Evolutionary conservation across 2,329 filamentous ascomycete genomes (phyloP), one percentile per base, ranked within the genome.

Genomic region (Thelonectria blattea): DNA sequence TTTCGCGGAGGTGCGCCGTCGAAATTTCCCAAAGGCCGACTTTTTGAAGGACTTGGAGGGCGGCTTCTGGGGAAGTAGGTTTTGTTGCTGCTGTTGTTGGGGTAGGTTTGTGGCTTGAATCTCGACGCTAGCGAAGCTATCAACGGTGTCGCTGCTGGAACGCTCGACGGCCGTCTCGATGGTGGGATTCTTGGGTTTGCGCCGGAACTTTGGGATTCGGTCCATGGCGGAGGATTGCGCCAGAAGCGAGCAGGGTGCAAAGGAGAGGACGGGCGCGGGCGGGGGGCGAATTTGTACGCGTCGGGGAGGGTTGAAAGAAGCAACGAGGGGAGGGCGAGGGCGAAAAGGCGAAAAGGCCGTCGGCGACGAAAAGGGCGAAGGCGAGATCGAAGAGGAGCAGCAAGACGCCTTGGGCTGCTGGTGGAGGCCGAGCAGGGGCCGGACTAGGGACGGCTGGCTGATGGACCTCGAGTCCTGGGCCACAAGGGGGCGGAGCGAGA

Each of bases 1-100:
- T 73, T 84, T 84, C 55, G 78, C 74, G 22, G 79, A 76, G 55
- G 76, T 73, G 55, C 79, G 77, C 53, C 83, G 74, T 52, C 80
- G 77, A 58, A 83, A 74, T 62, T 74, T 76, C 42, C 79, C 78
- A 52, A 84, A 81, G 42, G 81, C 72, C 17, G 77, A 74, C 43
- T 74, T 75, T 57, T 75, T 75, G 24, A 70, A 63, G 24, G 68
- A 58, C 57, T 70, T 74, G 8, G 58, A 56, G 18, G 56, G 20
- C 10, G 51, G 48, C 24, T 70, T 69, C 32, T 65, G 70, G n/a
- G 52, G 50, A 24, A 50, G 62, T 7, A 20, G 30, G 46, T 60
- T 65, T n/a, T 46, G 52, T 27, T 63, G 62, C 14, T 63, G 67
- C 32, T 66, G 58, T 49, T 69, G 65, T 48, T 63, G 64, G 49